phyloP scores from a whole-genome alignment of 768 basidiomycete genomes.

The Clathrus columnatus region DNA sequence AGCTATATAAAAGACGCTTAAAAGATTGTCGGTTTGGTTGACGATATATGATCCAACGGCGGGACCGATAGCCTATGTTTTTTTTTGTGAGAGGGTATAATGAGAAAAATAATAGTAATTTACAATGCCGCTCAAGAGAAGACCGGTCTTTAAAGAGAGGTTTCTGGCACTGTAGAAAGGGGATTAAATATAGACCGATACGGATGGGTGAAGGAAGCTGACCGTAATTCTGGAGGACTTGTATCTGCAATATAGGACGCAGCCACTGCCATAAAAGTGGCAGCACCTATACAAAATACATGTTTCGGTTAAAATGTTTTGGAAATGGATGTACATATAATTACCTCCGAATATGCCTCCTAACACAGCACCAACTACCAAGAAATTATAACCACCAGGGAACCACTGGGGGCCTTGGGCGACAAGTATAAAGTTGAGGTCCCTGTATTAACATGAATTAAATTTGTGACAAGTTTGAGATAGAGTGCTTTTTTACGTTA shows the following conservation, averaged over 20 bases:
- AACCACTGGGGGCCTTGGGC: constrained; percentile 45
- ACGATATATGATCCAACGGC: constrained; percentile 61
- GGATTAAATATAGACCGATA: constrained; percentile 1
- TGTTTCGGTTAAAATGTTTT: constrained; percentile 19
- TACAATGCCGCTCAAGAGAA: constrained; percentile 59
- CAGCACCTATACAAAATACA: constrained; percentile 34
- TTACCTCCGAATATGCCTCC: constrained; percentile 69
- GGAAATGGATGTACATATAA: constrained; percentile 18
- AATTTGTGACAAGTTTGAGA: neutral
- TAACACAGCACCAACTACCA: constrained; percentile 53
- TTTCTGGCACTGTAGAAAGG: constrained; percentile 41
- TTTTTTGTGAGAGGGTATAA: neutral
- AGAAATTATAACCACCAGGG: constrained; percentile 79
- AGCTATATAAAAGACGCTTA: constrained; percentile 69
- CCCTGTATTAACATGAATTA: constrained; percentile 24
- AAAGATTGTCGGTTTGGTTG: constrained; percentile 38
- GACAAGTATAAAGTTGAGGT: constrained; percentile 61
- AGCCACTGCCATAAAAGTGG: constrained; percentile 39
- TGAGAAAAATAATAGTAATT: neutral
- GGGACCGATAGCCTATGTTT: constrained; percentile 53
- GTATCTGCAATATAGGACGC: constrained; percentile 69
- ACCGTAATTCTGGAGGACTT: constrained; percentile 48
- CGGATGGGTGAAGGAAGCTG: constrained; percentile 4
- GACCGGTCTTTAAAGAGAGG: constrained; percentile 58
- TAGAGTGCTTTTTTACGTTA: constrained; percentile 26